Evolutionary conservation across 306 rosid species (phyloP), one percentile per base, ranked within the genome.

Genomic region (Carpinus viminea): DNA sequence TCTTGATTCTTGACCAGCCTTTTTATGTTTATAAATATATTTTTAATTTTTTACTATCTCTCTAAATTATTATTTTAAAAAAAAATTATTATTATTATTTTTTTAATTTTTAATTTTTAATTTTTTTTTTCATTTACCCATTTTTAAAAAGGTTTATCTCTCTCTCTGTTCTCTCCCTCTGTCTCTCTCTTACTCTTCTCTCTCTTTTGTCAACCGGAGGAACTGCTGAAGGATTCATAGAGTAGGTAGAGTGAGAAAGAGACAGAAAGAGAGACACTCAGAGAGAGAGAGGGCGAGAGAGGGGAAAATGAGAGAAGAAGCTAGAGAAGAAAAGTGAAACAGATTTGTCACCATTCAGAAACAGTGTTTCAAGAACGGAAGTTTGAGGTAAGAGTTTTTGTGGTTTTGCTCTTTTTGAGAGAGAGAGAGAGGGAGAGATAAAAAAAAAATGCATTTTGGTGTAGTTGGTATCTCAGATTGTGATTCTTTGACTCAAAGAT

Each of bases 181-280:
- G 47, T 57, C 26, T 36, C 52, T 9, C 46, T 41, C 10, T 5
- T 72, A 76, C 7, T 41, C 45, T 41, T 41, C 45, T 41, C 45
- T 41, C 82, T 64, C 74, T 72, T 84, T 78, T 80, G 91, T 88
- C 93, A 83, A 86, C 92, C 48, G 83, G 69, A 81, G 74, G 69
- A 76, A 62, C 75, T 36, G 57, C 66, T 2, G 34, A 31, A 79
- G 75, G 68, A 61, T 66, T 85, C 34, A 12, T 50, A 64, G 69
- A 75, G 77, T 21, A n/a, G 76, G 55, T 56, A 24, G 71, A 17
- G 60, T 20, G 68, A 52, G 47, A 62, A 59, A 47, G 62, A 34
- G 51, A 43, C 59, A 74, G 68, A 50, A 53, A 59, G 64, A 59
- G 45, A 48, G 28, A 18, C 51, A 26, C 26, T 13, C 55, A 38